Percentiles rank a stretch among this genome's conserved stretches.
These are phyloP conservation scores for Trichosporon sp. DNA, from an alignment of 1,284 basidiomycete species.

Conservation along the genomic window DNA sequence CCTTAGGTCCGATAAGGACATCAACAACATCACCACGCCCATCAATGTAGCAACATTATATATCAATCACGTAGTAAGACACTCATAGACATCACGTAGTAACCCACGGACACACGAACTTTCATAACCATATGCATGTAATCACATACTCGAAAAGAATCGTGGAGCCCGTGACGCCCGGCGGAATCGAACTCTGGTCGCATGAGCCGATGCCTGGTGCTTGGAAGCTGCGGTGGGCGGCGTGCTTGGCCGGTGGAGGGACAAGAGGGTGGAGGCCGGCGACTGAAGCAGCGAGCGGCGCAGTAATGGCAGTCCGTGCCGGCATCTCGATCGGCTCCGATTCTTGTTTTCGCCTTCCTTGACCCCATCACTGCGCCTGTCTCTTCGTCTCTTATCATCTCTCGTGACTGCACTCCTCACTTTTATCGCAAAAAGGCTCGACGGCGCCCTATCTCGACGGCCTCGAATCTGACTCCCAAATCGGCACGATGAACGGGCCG, in stretches of 20 bases:
- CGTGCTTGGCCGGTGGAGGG: neutral
- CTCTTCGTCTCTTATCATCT: neutral
- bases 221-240: neutral
- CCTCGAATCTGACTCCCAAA: neutral
- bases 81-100: neutral
- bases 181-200: too few species aligned
- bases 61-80: neutral
- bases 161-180: too few species aligned
- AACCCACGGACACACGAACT: neutral
- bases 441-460: neutral
- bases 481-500: neutral
- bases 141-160: too few species aligned
- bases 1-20: neutral
- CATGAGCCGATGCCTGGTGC: too few species aligned
- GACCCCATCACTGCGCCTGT: neutral
- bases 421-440: too few species aligned
- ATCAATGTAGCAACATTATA: neutral
- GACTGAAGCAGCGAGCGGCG: neutral
- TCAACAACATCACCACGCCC: neutral
- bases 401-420: neutral
- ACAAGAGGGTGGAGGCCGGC: neutral
- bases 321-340: neutral
- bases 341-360: neutral
- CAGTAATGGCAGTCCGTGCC: neutral
- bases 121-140: too few species aligned